A percentile compares a stretch with the other conserved stretches of the same genome.
These are phyloP conservation scores for Prunus mongolica DNA, from an alignment of 306 rosid genomes.

Conservation along the genomic window DNA sequence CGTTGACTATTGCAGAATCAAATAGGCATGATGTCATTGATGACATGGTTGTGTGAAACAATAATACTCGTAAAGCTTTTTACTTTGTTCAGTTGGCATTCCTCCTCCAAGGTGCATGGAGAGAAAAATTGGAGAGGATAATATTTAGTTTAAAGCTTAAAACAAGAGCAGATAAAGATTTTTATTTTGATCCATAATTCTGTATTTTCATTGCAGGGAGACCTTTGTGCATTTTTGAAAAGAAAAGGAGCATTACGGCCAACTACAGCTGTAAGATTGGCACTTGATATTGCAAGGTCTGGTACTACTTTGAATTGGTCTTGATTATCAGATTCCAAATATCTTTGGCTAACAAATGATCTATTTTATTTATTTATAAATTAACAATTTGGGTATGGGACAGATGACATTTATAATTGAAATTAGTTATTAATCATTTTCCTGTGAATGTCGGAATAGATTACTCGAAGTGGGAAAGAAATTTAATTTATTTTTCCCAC, in stretches of 20 bases:
- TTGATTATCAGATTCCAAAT: not conserved
- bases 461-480: not conserved
- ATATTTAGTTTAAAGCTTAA: not conserved
- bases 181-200: slow-evolving; percentile 15
- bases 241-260: slow-evolving; percentile 73
- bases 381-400: not conserved
- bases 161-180: not conserved
- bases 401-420: not conserved
- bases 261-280: slow-evolving; percentile 62
- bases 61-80: not conserved
- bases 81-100: not conserved
- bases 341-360: not conserved
- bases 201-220: slow-evolving; percentile 58
- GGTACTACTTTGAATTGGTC: slow-evolving; percentile 10
- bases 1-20: not conserved
- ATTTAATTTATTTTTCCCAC: not conserved
- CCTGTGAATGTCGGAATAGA: no score
- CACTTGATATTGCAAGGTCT: slow-evolving; percentile 95
- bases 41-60: not conserved
- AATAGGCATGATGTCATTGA: not conserved
- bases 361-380: not conserved
- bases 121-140: not conserved
- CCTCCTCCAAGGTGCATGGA: not conserved
- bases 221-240: slow-evolving; percentile 57
- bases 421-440: no score